Percentiles rank a stretch among this genome's conserved stretches.
phyloP scores from a whole-genome alignment of 2,329 filamentous ascomycete species.

The Daldinia sp. region DNA sequence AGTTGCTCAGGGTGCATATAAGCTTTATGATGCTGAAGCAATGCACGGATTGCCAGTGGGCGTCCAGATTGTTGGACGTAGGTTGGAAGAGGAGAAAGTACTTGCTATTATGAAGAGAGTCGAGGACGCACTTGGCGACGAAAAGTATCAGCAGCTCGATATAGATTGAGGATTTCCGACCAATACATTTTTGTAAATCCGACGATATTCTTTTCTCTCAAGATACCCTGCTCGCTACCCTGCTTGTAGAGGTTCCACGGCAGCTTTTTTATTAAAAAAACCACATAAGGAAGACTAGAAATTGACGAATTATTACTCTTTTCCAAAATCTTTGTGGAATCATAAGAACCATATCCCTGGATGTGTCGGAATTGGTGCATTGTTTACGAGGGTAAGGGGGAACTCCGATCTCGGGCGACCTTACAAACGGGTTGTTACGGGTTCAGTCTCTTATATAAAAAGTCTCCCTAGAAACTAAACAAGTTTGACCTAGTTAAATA shows the following conservation, averaged over 20 bases:
- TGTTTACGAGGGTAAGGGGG: not conserved
- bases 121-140: slow-evolving; percentile 73
- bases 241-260: not conserved
- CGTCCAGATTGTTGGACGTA: slow-evolving; percentile 81
- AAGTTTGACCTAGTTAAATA: not conserved
- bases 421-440: not conserved
- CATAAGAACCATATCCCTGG: not conserved
- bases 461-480: not conserved
- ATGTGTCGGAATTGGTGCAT: not conserved
- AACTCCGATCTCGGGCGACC: slow-evolving; percentile 32
- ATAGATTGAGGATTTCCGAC: slow-evolving; percentile 49
- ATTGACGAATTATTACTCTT: not conserved
- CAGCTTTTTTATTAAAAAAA: not conserved
- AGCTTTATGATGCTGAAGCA: slow-evolving; percentile 79
- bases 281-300: not conserved
- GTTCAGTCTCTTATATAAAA: slow-evolving; percentile 16
- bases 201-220: slow-evolving; percentile 8
- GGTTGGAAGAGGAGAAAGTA: slow-evolving; percentile 89
- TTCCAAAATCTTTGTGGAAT: not conserved
- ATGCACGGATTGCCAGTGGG: slow-evolving; percentile 92
- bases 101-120: slow-evolving; percentile 80
- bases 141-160: slow-evolving; percentile 61
- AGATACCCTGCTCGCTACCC: slow-evolving; percentile 2
- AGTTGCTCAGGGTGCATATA: slow-evolving; percentile 83
- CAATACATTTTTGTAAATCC: not conserved